Evolutionary conservation across 202 grass and related monocot genomes (phyloP), one percentile per base, ranked within the genome.

Genomic region (Setaria italica): DNA sequence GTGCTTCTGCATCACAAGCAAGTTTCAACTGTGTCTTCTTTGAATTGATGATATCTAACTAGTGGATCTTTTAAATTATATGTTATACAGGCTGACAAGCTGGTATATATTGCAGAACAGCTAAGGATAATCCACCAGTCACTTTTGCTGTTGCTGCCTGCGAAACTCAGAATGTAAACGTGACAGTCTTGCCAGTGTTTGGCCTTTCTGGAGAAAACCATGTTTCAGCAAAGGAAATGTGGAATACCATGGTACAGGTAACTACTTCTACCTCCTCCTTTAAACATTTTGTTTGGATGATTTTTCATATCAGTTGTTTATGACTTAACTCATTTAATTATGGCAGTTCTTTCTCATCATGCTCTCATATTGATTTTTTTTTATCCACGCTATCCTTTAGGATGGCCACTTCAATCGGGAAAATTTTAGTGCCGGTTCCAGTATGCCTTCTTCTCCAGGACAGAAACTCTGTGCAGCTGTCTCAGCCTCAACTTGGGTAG

Each of bases 1-100:
- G 97, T 97, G 42, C 97, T 99, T 90, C 89, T 99, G 64, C 92
- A 99, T 94, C 97, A 99, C 90, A 99, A 97, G 97, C 64, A 91
- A 88, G 94, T 94, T 90, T 42, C 50, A 39, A 62, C 58, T 30
- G 1, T 42, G 9, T 29, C 59, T 74, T 53, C 21, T 67, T 85
- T 19, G 7, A 69, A 57, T 65, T 80, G 33, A 79, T 87, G 48
- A 75, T 67, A 67, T 20, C 2, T 0, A 62, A 35, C 67, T 67
- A 10, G n/a, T 83, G 4, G 25, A 69, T 69, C 19, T 55, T 77
- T 30, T 70, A 69, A 16, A 32, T 72, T 2, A 63, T 77, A 54
- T 58, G 51, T n/a, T 75, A 54, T 47, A 5, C 5, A 50, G 58
- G 73, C 82, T 91, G 19, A 88, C 66, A 88, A 47, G 17, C 21